phyloP scores from a whole-genome alignment of 345 rosid species.

The Diplotaxis tenuifolia region DNA sequence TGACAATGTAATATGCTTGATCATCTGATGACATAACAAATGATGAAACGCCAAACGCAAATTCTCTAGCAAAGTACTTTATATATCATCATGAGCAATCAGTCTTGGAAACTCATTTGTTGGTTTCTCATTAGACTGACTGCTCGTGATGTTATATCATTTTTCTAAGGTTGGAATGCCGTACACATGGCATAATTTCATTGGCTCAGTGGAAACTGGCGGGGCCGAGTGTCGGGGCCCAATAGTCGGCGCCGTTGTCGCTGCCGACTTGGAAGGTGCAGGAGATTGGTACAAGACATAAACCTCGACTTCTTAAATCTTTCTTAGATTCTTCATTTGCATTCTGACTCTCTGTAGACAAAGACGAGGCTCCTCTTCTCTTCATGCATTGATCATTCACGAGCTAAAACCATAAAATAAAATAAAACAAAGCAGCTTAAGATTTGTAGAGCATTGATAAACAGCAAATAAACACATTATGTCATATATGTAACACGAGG shows the following conservation, averaged over 20 bases:
- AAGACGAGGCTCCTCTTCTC: slow-evolving; percentile 52
- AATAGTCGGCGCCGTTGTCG: slow-evolving; percentile 88
- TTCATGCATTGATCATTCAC: slow-evolving; percentile 61
- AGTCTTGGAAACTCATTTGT: slow-evolving; percentile 58
- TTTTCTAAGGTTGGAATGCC: slow-evolving; percentile 13
- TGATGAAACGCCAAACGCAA: slow-evolving; percentile 18
- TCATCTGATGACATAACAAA: slow-evolving; percentile 13
- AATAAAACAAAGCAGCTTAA: neutral
- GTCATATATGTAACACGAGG: neutral
- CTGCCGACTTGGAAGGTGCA: slow-evolving; percentile 82
- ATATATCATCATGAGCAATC: slow-evolving; percentile 99
- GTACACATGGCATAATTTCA: slow-evolving; percentile 12
- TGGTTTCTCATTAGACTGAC: slow-evolving; percentile 71
- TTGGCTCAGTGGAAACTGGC: slow-evolving; percentile 52
- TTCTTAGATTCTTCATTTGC: slow-evolving; percentile 48
- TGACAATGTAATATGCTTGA: slow-evolving; percentile 13
- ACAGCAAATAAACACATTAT: neutral
- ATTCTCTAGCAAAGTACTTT: slow-evolving; percentile 25
- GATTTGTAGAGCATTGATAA: neutral
- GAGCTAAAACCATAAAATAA: slow-evolving; percentile 42
- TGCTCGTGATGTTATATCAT: slow-evolving; percentile 96
- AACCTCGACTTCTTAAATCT: slow-evolving; percentile 88
- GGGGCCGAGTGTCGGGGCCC: slow-evolving; percentile 69
- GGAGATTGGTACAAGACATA: slow-evolving; percentile 90
- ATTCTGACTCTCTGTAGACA: slow-evolving; percentile 37